Evolutionary conservation across 2,329 filamentous ascomycete genomes (phyloP).

Genomic region (Exophiala viscosa): DNA sequence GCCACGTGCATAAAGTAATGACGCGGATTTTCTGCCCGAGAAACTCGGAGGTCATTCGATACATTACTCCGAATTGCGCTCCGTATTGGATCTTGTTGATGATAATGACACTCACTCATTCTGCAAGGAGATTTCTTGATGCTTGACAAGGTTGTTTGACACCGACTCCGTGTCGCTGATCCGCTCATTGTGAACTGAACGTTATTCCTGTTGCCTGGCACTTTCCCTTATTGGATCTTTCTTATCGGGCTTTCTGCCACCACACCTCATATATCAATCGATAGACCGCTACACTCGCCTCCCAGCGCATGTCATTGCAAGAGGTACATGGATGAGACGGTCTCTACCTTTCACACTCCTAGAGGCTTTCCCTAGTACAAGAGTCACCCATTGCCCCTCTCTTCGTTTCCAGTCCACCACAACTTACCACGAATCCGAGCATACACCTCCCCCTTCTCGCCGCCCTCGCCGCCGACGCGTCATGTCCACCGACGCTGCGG

Average conservation of each 20-base stretch:
- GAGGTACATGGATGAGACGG: constrained; percentile 16
- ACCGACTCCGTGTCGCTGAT: too few relatives aligned
- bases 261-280: neutral
- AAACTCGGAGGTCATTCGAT: too few relatives aligned
- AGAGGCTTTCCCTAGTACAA: constrained; percentile 17
- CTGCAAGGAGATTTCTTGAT: too few relatives aligned
- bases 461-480: constrained; percentile 21
- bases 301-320: neutral
- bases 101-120: too few relatives aligned
- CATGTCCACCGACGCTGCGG: constrained; percentile 27
- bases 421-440: constrained; percentile 7
- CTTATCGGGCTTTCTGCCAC: neutral
- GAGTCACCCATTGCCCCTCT: constrained; percentile 1
- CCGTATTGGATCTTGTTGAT: too few relatives aligned
- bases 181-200: too few relatives aligned
- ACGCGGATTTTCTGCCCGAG: too few relatives aligned
- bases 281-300: neutral
- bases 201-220: too few relatives aligned
- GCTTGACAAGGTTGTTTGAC: too few relatives aligned
- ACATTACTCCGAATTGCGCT: too few relatives aligned
- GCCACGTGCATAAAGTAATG: too few relatives aligned
- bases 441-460: constrained; percentile 21
- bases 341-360: constrained; percentile 12
- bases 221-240: neutral
- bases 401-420: constrained; percentile 18